phyloP scores from a whole-genome alignment of 345 rosid genomes.

The Zanthoxylum bungeanum region DNA sequence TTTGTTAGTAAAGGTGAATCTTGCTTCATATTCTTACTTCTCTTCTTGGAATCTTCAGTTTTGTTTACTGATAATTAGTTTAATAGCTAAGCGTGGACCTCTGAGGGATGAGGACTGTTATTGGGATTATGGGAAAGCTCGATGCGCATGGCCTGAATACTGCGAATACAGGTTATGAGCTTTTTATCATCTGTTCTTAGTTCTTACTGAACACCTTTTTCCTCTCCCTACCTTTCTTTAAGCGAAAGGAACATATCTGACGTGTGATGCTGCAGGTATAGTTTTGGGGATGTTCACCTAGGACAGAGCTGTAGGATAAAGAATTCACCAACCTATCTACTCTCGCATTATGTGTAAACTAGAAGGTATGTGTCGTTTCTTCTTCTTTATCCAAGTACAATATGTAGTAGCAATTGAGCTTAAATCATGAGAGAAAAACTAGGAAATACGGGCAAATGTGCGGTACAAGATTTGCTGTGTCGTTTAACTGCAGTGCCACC shows the following conservation, averaged over 20 bases:
- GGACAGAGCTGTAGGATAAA: slow-evolving; percentile 98
- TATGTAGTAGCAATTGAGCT: background rate
- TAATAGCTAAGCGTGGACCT: slow-evolving; percentile 89
- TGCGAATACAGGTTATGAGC: slow-evolving; percentile 82
- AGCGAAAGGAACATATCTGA: background rate
- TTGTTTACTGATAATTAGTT: slow-evolving; percentile 12
- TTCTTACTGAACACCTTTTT: background rate
- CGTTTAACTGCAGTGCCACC: background rate
- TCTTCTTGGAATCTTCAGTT: background rate
- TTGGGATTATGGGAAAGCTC: slow-evolving; percentile 97
- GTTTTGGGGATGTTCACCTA: slow-evolving; percentile 90
- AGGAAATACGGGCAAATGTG: background rate
- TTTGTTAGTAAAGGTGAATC: slow-evolving; percentile 86
- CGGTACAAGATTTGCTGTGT: background rate
- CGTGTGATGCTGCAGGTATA: slow-evolving; percentile 49
- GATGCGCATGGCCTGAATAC: slow-evolving; percentile 93
- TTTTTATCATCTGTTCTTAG: slow-evolving; percentile 1
- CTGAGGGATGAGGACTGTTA: slow-evolving; percentile 91
- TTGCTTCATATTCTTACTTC: background rate
- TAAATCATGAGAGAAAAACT: background rate
- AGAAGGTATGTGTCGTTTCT: slow-evolving; percentile 26
- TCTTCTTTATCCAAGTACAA: background rate
- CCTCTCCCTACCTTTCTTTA: background rate
- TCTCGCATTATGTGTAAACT: slow-evolving; percentile 61
- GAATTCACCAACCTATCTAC: slow-evolving; percentile 61